Conservation (phyloP, 2,329 filamentous ascomycete species). For the Rhynchosporium graminicola region DNA sequence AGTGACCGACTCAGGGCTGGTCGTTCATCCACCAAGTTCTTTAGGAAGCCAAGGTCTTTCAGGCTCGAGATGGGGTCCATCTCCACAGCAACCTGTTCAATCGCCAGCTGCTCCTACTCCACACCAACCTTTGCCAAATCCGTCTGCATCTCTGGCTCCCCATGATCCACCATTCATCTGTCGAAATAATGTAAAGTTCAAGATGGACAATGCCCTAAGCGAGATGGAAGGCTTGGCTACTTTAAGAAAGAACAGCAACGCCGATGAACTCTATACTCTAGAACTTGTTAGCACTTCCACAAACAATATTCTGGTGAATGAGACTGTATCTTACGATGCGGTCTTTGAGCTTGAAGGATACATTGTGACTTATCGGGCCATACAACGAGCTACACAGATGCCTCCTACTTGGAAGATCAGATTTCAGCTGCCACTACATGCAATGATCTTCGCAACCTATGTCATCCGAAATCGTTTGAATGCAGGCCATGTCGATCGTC, state of each 20-base stretch:
- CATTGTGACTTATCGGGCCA: slow-evolving; percentile 18
- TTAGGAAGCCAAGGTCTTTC: background rate
- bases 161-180: background rate
- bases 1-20: background rate
- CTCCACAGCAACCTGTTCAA: background rate
- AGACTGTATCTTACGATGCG: slow-evolving; percentile 11
- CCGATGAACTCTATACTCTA: slow-evolving; percentile 7
- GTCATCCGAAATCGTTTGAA: background rate
- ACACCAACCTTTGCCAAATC: background rate
- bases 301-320: slow-evolving; percentile 15
- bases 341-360: slow-evolving; percentile 4
- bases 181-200: slow-evolving; percentile 11
- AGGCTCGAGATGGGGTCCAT: slow-evolving; percentile 11
- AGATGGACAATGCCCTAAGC: background rate
- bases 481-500: background rate
- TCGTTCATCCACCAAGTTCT: background rate
- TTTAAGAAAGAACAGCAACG: background rate
- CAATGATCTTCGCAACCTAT: slow-evolving; percentile 9
- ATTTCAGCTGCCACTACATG: slow-evolving; percentile 20
- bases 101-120: background rate
- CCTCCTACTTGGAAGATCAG: slow-evolving; percentile 21
- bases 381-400: background rate
- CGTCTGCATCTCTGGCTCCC: background rate
- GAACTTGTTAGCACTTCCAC: background rate
- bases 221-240: slow-evolving; percentile 12